phyloP scores from a whole-genome alignment of 495 filamentous ascomycete genomes.

The Podospora conica region DNA sequence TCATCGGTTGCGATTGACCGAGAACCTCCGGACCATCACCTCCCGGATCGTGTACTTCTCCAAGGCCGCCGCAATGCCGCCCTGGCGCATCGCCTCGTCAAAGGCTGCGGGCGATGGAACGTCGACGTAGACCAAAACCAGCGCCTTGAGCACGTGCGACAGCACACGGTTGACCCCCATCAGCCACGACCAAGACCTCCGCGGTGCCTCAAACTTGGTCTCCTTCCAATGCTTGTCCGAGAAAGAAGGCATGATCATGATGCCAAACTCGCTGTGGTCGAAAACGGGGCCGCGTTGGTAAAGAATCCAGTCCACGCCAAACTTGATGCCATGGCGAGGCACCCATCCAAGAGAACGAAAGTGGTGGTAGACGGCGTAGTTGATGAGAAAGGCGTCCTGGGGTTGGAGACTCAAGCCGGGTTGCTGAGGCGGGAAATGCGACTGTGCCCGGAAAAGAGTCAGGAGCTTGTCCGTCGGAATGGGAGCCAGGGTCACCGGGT shows the following conservation, averaged over 20 bases:
- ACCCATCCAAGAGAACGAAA: constrained; percentile 97
- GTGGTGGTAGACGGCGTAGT: constrained; percentile 90
- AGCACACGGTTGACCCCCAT: constrained; percentile 91
- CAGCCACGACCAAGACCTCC: constrained; percentile 80
- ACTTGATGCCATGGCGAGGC: constrained; percentile 89
- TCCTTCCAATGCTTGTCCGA: constrained; percentile 66
- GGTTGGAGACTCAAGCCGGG: constrained; percentile 39
- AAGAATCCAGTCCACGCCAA: constrained; percentile 85
- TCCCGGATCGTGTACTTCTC: constrained; percentile 75
- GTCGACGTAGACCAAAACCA: constrained; percentile 87
- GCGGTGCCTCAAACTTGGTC: constrained; percentile 37
- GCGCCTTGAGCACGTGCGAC: constrained; percentile 76
- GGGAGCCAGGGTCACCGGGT: constrained; percentile 45
- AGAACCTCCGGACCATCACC: constrained; percentile 73
- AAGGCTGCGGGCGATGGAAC: constrained; percentile 62
- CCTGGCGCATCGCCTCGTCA: constrained; percentile 33
- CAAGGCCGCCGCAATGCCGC: constrained; percentile 57
- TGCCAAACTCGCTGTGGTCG: constrained; percentile 85
- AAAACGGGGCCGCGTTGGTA: constrained; percentile 96
- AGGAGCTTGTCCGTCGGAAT: constrained; percentile 52
- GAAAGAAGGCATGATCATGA: constrained; percentile 79
- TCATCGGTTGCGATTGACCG: constrained; percentile 51
- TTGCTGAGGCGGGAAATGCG: constrained; percentile 57
- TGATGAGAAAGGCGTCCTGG: constrained; percentile 78
- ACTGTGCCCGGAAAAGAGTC: constrained; percentile 57